Base-by-base conservation (phyloP, 2,329 filamentous ascomycete species). In the Metarhizium album region DNA sequence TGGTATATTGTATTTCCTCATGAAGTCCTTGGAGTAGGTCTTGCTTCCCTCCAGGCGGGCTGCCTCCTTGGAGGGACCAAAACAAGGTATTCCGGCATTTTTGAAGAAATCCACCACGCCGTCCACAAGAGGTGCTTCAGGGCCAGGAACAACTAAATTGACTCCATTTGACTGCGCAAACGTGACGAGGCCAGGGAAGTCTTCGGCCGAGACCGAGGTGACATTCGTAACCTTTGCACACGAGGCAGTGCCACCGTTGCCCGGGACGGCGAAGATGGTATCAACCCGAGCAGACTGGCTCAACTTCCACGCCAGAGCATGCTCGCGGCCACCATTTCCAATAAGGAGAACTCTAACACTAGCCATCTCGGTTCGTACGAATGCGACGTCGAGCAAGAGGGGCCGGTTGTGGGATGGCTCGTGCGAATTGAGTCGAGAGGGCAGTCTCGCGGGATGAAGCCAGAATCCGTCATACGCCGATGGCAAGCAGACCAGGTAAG, bases 1-100 rank as follows among this genome's bases (percentile, higher is more conserved):
- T 37, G 91, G 90, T 60, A 98, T 95, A 61, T 79, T 78, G 70
- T 95, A 82, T 57, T 84, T 83, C 68, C 86, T 84, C 93, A 97
- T 98, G 65, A 97, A 97, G 68, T 97, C 90, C 67, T 98, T 98
- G 55, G 87, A 90, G 68, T 94, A 97, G 11, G 91, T 87, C 75
- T 98, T 98, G 72, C 87, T 94, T 53, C 93, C 93, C 70, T 98
- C 93, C 79, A 98, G 88, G 43, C 80, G 79, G 18, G 93, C 90
- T 22, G 93, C 91, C 46, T 82, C 81, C 70, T 86, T 83, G 52
- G 83, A 86, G 4, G 93, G 93, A 2, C 91, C 93, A 63, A 96
- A 97, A 68, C 82, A 85, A 59, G 80, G 78, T 64, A 95, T 89
- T 46, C 84, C 83, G 47, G 79, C 84, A 48, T 70, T 67, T 56